Percentiles rank a stretch among this genome's conserved stretches.
phyloP scores from a whole-genome alignment of 352 stramenopile species.

The Peronospora farinosa region DNA sequence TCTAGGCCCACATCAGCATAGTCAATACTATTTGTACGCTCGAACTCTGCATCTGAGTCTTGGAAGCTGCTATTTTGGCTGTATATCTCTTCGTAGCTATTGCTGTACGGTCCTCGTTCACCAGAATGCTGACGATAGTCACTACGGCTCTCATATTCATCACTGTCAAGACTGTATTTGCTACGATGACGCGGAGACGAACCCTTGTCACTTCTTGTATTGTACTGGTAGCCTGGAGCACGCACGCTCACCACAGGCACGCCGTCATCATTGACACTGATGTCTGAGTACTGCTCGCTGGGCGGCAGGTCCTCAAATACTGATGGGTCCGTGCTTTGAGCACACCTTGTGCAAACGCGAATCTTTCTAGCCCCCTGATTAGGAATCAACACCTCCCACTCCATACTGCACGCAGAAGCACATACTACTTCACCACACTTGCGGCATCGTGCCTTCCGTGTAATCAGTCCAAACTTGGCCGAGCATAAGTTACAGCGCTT shows the following conservation, averaged over 20 bases:
- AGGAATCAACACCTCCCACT: slow-evolving; percentile 46
- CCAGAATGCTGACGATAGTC: slow-evolving; percentile 9
- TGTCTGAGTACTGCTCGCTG: slow-evolving; percentile 30
- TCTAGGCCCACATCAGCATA: slow-evolving; percentile 11
- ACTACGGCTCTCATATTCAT: slow-evolving; percentile 12
- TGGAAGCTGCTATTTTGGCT: slow-evolving; percentile 23
- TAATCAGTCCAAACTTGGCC: slow-evolving; percentile 53
- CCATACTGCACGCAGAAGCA: slow-evolving; percentile 42
- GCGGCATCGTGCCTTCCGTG: slow-evolving; percentile 55
- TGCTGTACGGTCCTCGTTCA: slow-evolving; percentile 12
- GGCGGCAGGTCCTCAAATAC: slow-evolving; percentile 24
- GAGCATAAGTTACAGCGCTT: slow-evolving; percentile 54
- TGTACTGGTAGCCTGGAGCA: slow-evolving; percentile 27
- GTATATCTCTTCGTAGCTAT: slow-evolving; percentile 19
- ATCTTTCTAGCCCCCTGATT: slow-evolving; percentile 44
- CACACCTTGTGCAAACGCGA: slow-evolving; percentile 55
- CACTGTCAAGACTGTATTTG: slow-evolving; percentile 10
- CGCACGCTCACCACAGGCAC: slow-evolving; percentile 24
- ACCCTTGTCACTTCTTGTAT: slow-evolving; percentile 13
- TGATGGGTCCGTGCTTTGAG: slow-evolving; percentile 26
- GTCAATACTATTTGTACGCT: slow-evolving; percentile 21
- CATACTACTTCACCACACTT: slow-evolving; percentile 76
- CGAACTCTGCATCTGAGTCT: slow-evolving; percentile 23
- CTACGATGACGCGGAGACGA: slow-evolving; percentile 15
- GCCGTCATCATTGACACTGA: slow-evolving; percentile 28